Evolutionary conservation across 495 filamentous ascomycete species (phyloP), one percentile per base, ranked within the genome.

Genomic region (Aspergillus kassunensis): DNA sequence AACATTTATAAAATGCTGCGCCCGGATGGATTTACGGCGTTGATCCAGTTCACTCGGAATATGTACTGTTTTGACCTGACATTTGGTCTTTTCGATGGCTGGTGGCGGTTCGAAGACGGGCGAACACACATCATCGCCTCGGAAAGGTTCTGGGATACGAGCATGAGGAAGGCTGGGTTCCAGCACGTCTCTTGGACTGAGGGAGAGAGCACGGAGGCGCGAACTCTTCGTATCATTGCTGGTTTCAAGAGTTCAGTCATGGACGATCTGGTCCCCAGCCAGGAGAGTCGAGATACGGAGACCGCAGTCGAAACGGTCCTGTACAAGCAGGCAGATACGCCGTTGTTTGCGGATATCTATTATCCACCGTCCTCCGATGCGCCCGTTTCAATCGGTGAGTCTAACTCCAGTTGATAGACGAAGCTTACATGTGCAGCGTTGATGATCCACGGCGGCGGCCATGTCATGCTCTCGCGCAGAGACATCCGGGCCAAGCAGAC

Each of bases 381-480:
- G 1, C 10, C 25, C 10, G 39, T 6, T 1, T 23, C 45, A 6
- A 39, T 39, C 9, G 33, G 45, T 39, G 20, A 19, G 45, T 20
- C 27, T n/a, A n/a, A n/a, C n/a, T n/a, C n/a, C n/a, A n/a, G n/a
- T n/a, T n/a, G n/a, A n/a, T n/a, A n/a, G n/a, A n/a, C n/a, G n/a
- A 36, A 19, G 16, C 44, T 46, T 18, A 44, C 25, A 44, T 18
- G 11, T 10, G 1, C 23, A 79, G 81, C 79, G 8, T 57, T 85
- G 1, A 75, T 83, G 74, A 73, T 83, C 36, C 81, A 85, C 47
- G 80, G 81, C 0, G 80, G 80, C n/a, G 69, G 79, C 23, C 75
- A 82, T 47, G 49, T 80, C 1, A 72, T 74, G 50, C 54, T 78
- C 13, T 70, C 73, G 0, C 66, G 80, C 0, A 69, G 70, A 18